A percentile compares a stretch with the other conserved stretches of the same genome.
These are phyloP conservation scores for Wickerhamomyces hampshirensis DNA, from an alignment of 805 yeast species.

Conservation along the genomic window DNA sequence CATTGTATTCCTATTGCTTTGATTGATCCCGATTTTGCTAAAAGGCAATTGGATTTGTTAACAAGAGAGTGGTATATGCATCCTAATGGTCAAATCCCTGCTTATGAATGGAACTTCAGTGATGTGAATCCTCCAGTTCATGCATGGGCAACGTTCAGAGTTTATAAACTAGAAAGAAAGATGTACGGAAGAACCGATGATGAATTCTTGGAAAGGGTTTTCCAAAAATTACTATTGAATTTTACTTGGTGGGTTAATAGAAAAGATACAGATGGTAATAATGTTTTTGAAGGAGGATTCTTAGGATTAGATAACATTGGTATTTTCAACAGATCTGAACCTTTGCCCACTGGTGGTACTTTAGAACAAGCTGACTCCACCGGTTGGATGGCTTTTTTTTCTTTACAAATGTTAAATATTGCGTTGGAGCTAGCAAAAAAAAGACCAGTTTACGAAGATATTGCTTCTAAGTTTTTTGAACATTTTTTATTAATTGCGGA, in stretches of 20 bases:
- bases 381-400: slow-evolving; percentile 96
- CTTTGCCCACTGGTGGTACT: slow-evolving; percentile 86
- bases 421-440: slow-evolving; percentile 85
- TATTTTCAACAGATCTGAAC: slow-evolving; percentile 87
- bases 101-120: slow-evolving; percentile 93
- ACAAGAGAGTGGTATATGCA: slow-evolving; percentile 97
- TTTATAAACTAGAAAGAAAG: slow-evolving; percentile 81
- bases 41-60: slow-evolving; percentile 77
- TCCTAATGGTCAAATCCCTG: slow-evolving; percentile 96
- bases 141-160: slow-evolving; percentile 91
- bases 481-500: slow-evolving; percentile 89
- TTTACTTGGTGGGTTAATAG: slow-evolving; percentile 98
- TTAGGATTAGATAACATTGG: slow-evolving; percentile 92
- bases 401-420: slow-evolving; percentile 86
- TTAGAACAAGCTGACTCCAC: slow-evolving; percentile 94
- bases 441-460: slow-evolving; percentile 83
- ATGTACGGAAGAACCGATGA: slow-evolving; percentile 78
- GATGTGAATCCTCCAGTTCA: slow-evolving; percentile 98
- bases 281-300: slow-evolving; percentile 92
- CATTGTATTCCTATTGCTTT: slow-evolving; percentile 90
- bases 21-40: slow-evolving; percentile 91
- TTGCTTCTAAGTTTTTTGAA: slow-evolving; percentile 91
- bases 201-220: slow-evolving; percentile 83
- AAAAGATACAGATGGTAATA: slow-evolving; percentile 80
- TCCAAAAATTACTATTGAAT: slow-evolving; percentile 82